Conservation (phyloP, 495 filamentous ascomycete species). For the Penicillium coprophilum region DNA sequence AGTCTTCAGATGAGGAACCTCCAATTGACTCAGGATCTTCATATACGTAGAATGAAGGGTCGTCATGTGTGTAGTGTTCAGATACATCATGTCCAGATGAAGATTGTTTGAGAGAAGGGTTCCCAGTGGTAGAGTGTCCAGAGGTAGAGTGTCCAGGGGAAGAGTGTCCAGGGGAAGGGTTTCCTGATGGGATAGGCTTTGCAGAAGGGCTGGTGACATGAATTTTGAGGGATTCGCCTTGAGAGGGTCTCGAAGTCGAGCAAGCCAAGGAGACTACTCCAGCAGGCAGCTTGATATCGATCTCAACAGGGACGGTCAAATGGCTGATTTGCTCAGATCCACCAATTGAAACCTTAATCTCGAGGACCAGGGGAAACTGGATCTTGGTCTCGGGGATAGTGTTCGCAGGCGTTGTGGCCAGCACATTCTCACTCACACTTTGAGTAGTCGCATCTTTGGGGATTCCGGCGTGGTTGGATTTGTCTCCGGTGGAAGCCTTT, state of each 20-base stretch:
- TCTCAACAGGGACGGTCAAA: neutral
- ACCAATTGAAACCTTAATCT: neutral
- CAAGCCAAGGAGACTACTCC: neutral
- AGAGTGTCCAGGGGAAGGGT: neutral
- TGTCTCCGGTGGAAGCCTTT: neutral
- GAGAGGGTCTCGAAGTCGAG: neutral
- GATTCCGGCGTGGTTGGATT: conserved; percentile 1
- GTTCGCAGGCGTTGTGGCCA: neutral
- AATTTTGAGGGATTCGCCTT: neutral
- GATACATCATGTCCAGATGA: neutral
- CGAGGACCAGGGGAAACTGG: neutral
- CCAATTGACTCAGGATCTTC: neutral
- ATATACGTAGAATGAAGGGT: neutral
- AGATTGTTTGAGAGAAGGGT: neutral
- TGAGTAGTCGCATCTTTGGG: neutral
- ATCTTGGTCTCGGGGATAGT: neutral
- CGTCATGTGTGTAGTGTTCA: neutral
- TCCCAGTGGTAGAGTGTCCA: neutral
- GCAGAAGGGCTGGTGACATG: neutral
- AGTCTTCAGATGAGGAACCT: neutral
- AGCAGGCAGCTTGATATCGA: neutral
- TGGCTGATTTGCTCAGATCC: neutral
- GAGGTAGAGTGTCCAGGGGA: neutral
- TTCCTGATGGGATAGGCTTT: neutral
- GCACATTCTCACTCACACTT: conserved; percentile 23